A percentile compares a stretch with the other conserved stretches of the same genome.
phyloP scores from a whole-genome alignment of 148 eudicot genomes.

The Polygonum aviculare region DNA sequence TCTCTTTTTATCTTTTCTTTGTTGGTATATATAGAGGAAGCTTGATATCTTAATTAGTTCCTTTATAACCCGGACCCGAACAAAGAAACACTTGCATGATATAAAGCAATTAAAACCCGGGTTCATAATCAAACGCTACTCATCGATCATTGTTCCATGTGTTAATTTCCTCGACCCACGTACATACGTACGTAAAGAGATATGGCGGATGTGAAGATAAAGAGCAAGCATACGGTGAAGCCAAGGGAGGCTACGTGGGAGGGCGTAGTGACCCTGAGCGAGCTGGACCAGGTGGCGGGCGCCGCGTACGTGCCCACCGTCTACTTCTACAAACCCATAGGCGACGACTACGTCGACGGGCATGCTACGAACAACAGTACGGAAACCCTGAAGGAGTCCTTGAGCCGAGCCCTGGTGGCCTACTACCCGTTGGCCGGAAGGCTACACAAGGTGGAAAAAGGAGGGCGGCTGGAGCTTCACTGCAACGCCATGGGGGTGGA shows the following conservation, averaged over 20 bases:
- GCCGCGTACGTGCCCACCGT: constrained; percentile 3
- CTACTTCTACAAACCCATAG: not conserved
- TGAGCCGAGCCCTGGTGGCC: constrained; percentile 2
- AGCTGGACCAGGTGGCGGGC: constrained; percentile 6
- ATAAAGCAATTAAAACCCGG: too few species aligned
- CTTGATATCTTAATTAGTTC: too few species aligned
- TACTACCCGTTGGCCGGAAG: constrained; percentile 5
- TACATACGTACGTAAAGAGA: too few species aligned
- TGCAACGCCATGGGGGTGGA: not conserved
- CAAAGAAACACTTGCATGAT: too few species aligned
- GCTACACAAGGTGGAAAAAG: not conserved
- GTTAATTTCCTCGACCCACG: not conserved
- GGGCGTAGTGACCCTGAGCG: not conserved
- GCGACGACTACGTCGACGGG: too few species aligned
- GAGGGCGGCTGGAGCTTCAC: constrained; percentile 2
- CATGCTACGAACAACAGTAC: too few species aligned
- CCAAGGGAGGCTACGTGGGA: not conserved
- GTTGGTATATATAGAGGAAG: too few species aligned
- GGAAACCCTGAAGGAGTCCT: not conserved
- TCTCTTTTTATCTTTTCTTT: not conserved
- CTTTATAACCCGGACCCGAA: too few species aligned
- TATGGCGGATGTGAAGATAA: constrained; percentile 7
- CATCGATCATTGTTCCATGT: not conserved
- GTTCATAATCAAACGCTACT: too few species aligned
- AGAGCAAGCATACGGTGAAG: not conserved